Conservation (phyloP, 345 rosid species). For the Eutrema japonicum region DNA sequence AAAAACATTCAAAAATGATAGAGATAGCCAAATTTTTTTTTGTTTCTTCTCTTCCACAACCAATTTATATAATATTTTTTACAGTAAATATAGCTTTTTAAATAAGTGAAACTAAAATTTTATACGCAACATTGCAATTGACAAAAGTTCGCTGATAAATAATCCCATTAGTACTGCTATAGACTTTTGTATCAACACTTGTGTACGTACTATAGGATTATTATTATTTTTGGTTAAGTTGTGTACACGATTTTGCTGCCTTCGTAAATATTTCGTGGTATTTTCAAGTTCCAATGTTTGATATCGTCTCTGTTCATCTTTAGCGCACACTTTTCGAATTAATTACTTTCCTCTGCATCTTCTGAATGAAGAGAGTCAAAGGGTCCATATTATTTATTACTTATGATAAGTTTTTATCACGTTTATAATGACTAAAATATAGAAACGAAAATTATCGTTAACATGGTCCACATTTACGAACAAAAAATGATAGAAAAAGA, state of each 20-base stretch:
- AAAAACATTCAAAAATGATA: background rate
- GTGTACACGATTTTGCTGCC: background rate
- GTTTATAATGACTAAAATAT: constrained; percentile 23
- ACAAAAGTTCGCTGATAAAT: background rate
- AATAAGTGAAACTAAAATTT: background rate
- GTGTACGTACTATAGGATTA: background rate
- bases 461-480: constrained; percentile 5
- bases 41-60: too few relatives aligned
- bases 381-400: constrained; percentile 26
- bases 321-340: constrained; percentile 15
- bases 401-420: background rate
- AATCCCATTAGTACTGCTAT: background rate
- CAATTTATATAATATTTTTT: too few relatives aligned
- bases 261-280: constrained; percentile 14
- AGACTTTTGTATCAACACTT: background rate
- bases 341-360: constrained; percentile 9
- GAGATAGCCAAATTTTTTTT: background rate
- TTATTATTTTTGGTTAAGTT: background rate
- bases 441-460: background rate
- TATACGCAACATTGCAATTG: background rate
- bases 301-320: constrained; percentile 13
- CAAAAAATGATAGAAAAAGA: background rate
- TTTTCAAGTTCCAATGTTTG: constrained; percentile 33
- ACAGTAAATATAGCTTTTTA: too few relatives aligned
- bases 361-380: constrained; percentile 22